Evolutionary conservation across 495 filamentous ascomycete genomes (phyloP).

Genomic region (Niebla homalea): DNA sequence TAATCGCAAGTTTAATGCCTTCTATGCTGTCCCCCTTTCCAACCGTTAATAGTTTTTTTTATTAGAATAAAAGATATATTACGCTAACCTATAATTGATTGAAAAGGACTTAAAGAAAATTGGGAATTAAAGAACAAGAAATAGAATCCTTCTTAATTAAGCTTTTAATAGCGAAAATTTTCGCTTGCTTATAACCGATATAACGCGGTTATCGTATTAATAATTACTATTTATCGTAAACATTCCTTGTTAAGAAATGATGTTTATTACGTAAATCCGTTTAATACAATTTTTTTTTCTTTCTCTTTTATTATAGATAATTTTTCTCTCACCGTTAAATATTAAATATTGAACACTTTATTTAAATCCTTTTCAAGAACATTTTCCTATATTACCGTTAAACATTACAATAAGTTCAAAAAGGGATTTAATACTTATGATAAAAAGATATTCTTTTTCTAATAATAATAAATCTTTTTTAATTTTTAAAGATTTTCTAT

Average conservation of each 20-base stretch:
- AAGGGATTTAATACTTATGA: background rate
- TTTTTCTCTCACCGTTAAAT: conserved; percentile 17
- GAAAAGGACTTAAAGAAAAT: conserved; percentile 4
- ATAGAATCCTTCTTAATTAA: background rate
- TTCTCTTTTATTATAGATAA: background rate
- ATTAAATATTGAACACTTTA: conserved; percentile 21
- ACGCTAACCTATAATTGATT: background rate
- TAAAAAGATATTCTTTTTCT: conserved; percentile 4
- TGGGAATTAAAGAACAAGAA: background rate
- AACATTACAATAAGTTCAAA: background rate
- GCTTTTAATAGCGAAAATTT: background rate
- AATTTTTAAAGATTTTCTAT: conserved; percentile 1
- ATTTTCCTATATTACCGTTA: background rate
- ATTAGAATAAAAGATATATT: conserved; percentile 9
- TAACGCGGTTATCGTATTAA: conserved; percentile 2
- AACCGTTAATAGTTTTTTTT: no score
- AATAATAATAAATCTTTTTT: conserved; percentile 2
- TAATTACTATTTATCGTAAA: conserved; percentile 1
- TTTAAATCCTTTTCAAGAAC: conserved; percentile 2
- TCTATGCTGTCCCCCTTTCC: no score
- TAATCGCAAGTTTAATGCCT: no score
- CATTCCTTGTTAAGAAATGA: conserved; percentile 4
- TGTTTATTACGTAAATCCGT: conserved; percentile 4
- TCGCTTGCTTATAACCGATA: conserved; percentile 1
- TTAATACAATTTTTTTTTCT: background rate